Evolutionary conservation across 805 yeast species (phyloP).

Genomic region (Diddensiella santjacobensis): DNA sequence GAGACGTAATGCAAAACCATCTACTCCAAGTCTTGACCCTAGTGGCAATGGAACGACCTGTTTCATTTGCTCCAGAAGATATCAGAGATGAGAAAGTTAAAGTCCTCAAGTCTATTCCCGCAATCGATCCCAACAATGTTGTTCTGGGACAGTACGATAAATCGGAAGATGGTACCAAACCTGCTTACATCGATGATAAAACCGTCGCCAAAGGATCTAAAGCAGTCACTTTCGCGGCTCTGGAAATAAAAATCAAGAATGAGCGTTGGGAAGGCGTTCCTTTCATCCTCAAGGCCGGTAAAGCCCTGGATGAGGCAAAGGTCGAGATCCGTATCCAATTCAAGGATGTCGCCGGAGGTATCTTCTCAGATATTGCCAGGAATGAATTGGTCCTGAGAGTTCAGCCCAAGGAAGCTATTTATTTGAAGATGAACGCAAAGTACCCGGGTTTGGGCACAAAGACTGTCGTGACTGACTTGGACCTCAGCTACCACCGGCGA

Average conservation of each 20-base stretch:
- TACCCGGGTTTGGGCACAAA: constrained; percentile 85
- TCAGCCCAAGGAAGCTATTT: constrained; percentile 93
- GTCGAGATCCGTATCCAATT: constrained; percentile 94
- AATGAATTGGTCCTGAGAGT: constrained; percentile 91
- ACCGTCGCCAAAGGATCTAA: constrained; percentile 79
- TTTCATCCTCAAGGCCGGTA: constrained; percentile 91
- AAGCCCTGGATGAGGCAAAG: constrained; percentile 91
- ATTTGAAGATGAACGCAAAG: constrained; percentile 88
- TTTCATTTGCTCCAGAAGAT: constrained; percentile 84
- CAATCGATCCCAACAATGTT: constrained; percentile 61
- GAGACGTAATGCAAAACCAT: constrained; percentile 99
- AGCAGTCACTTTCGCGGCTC: constrained; percentile 89
- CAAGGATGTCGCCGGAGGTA: constrained; percentile 78
- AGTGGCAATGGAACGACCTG: constrained; percentile 94
- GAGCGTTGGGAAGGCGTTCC: constrained; percentile 99
- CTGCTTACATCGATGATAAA: constrained; percentile 87
- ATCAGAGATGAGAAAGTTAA: constrained; percentile 95
- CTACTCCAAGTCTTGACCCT: constrained; percentile 86
- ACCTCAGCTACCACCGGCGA: constrained; percentile 76
- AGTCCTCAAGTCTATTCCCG: constrained; percentile 75
- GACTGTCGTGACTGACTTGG: constrained; percentile 84
- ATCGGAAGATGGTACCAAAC: constrained; percentile 84
- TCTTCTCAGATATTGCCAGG: constrained; percentile 75
- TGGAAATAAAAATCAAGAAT: constrained; percentile 72
- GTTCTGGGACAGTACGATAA: constrained; percentile 83